Conservation (phyloP, 768 basidiomycete species). For the Psilocybe tampanensis region DNA sequence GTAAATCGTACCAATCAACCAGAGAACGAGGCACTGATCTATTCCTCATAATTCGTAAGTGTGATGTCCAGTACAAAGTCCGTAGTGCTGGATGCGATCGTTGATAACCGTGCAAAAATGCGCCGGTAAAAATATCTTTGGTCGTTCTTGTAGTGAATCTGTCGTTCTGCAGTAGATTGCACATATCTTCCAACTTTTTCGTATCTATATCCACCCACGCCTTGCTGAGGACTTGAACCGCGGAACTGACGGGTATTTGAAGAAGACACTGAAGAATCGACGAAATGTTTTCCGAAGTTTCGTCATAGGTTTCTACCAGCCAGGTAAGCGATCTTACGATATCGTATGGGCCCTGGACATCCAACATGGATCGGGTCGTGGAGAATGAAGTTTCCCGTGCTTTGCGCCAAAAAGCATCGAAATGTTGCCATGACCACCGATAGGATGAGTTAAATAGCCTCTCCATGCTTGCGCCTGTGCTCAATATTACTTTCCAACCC, state of each 20-base stretch:
- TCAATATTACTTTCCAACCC: background rate
- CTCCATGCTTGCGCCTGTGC: background rate
- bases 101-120: conserved; percentile 8
- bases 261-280: background rate
- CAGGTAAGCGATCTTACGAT: conserved; percentile 8
- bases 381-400: background rate
- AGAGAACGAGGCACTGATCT: background rate
- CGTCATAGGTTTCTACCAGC: background rate
- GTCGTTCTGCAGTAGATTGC: too few species aligned
- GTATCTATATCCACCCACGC: too few species aligned
- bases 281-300: conserved; percentile 6
- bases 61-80: conserved; percentile 11
- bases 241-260: background rate
- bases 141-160: background rate
- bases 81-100: background rate
- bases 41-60: conserved; percentile 10
- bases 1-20: too few species aligned
- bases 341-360: background rate
- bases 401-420: conserved; percentile 10
- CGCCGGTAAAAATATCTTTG: conserved; percentile 2
- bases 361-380: background rate
- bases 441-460: conserved; percentile 3
- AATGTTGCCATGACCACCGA: conserved; percentile 7
- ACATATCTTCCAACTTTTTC: too few species aligned
- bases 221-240: too few species aligned